Base-by-base conservation (phyloP, 1,139 yeast species). In the Lodderomyces parapsilosis region DNA sequence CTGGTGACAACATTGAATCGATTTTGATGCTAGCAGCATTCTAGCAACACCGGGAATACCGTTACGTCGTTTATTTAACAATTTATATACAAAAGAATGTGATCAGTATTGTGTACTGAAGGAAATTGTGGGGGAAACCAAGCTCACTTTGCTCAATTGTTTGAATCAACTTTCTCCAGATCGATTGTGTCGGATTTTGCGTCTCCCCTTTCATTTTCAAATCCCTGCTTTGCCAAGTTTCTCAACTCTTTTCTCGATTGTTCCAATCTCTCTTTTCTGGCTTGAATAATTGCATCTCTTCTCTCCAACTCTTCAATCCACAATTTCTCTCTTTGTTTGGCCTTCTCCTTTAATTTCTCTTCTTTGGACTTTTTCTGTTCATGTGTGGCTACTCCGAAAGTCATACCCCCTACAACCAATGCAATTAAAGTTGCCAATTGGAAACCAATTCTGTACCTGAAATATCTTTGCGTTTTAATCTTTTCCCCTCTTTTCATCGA, bases 261-360 rank as follows among this genome's bases (percentile, higher is more conserved):
- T 48, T 68, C 73, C 44, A 66, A 56, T 45, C 77, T 57, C 48
- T 70, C 65, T 65, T 77, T 82, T 57, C 91, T 74, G 49, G 76
- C 81, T 60, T 86, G 83, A 45, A 84, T 80, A 46, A 80, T 83
- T 7, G 66, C 76, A 60, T 90, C 96, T 60, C 95, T 78, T 67
- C 96, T 78, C 59, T 90, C 78, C 60, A 90, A 74, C 61, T 90
- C 98, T 59, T 87, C 90, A 51, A 90, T 85, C 98, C 98, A 90
- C 55, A 90, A 62, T 55, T 71, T 74, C 59, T 90, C 96, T 69
- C 98, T 81, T 57, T 80, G 68, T 61, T 85, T 86, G 34, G 98
- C 96, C 80, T 78, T 86, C 62, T 76, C 87, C 49, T 81, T 72
- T 58, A 81, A 71, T 50, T 71, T 62, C 34, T 83, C 89, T 54